These are phyloP conservation scores for Pestalotiopsis sp. DNA, from an alignment of 2,329 filamentous ascomycete species.

Conservation along the genomic window DNA sequence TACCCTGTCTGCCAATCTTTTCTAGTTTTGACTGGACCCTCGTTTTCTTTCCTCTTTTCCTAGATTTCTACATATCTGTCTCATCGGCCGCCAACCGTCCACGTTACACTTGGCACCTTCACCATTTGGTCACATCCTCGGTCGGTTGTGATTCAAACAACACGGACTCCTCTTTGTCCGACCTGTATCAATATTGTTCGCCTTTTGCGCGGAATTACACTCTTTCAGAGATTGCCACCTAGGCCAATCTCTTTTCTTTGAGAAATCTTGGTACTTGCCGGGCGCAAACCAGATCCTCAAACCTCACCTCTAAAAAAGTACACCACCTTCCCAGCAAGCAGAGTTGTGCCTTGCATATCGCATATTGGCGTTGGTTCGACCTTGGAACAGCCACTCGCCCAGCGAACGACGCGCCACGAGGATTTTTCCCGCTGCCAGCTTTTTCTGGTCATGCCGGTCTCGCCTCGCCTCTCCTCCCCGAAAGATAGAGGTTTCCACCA, in stretches of 20 bases:
- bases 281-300: conserved; percentile 21
- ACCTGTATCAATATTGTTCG: background rate
- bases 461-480: conserved; percentile 25
- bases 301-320: background rate
- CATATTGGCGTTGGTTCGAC: background rate
- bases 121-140: background rate
- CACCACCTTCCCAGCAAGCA: conserved; percentile 10
- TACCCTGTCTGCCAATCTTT: background rate
- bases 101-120: background rate
- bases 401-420: background rate
- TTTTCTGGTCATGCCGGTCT: conserved; percentile 28
- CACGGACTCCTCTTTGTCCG: background rate
- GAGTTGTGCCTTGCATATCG: conserved; percentile 12
- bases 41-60: background rate
- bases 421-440: background rate
- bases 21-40: background rate
- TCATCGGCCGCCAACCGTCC: background rate
- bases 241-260: background rate
- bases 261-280: conserved; percentile 27
- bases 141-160: background rate
- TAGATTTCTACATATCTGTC: background rate
- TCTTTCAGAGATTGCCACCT: background rate
- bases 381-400: background rate
- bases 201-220: background rate
- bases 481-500: conserved; percentile 29